A percentile compares a stretch with the other conserved stretches of the same genome.
Evolutionary conservation across 1,139 yeast species (phyloP).

Genomic region (Zygoascus sp.): DNA sequence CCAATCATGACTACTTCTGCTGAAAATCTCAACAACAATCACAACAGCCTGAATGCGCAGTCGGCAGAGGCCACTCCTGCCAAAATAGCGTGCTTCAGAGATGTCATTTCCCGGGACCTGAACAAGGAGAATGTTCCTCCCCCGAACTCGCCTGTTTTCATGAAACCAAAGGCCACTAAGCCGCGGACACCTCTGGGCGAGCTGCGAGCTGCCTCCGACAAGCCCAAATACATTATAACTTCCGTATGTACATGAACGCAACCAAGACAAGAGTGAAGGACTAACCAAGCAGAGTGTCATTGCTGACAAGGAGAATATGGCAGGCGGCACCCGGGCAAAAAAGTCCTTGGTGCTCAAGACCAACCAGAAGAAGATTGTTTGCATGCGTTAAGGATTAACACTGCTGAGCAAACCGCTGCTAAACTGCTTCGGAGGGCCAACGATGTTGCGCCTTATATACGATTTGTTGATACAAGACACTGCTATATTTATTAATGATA

Average conservation of each 20-base stretch:
- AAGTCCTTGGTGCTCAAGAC: constrained; percentile 1
- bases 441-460: too few species aligned
- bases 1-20: constrained; percentile 1
- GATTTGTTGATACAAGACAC: too few species aligned
- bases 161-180: not conserved
- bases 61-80: constrained; percentile 10
- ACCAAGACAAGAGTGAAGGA: not conserved
- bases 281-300: constrained; percentile 1
- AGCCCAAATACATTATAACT: constrained; percentile 6
- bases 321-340: not conserved
- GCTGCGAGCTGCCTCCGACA: not conserved
- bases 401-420: not conserved
- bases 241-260: constrained; percentile 6
- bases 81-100: constrained; percentile 6
- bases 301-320: constrained; percentile 7
- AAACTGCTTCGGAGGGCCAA: constrained; percentile 11
- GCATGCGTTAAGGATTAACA: constrained; percentile 20
- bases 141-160: constrained; percentile 19
- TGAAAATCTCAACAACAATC: constrained; percentile 1
- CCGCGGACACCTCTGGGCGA: constrained; percentile 16
- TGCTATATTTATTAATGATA: constrained; percentile 1
- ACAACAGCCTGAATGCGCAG: too few species aligned
- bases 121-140: constrained; percentile 25
- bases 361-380: constrained; percentile 20
- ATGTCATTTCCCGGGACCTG: constrained; percentile 1